Evolutionary conservation across 352 stramenopile genomes (phyloP).

Genomic region (Globisporangium paroecandrum): DNA sequence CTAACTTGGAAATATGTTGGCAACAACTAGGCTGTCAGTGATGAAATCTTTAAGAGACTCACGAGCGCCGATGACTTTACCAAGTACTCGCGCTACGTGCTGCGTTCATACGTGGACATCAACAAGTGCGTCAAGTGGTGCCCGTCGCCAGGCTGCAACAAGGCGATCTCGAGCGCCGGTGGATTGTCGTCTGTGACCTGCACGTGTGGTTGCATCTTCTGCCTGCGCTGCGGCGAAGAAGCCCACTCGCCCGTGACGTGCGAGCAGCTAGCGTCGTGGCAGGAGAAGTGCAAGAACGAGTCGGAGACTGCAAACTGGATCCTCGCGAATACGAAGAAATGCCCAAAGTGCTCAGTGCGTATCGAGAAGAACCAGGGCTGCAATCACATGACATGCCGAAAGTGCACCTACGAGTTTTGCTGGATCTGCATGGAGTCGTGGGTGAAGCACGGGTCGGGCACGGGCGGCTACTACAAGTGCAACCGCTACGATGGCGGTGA

Average conservation of each 20-base stretch:
- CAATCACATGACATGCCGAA: constrained; percentile 99
- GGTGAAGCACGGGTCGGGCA: constrained; percentile 94
- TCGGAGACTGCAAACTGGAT: constrained; percentile 99
- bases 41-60: constrained; percentile 70
- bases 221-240: constrained; percentile 95
- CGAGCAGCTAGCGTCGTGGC: constrained; percentile 91
- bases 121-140: constrained; percentile 97
- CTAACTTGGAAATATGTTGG: not conserved
- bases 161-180: constrained; percentile 88
- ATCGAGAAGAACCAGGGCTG: constrained; percentile 99
- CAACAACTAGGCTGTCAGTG: constrained; percentile 45
- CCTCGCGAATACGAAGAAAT: constrained; percentile 99
- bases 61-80: constrained; percentile 65
- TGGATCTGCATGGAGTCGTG: constrained; percentile 98
- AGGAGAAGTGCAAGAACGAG: constrained; percentile 97
- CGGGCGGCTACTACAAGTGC: constrained; percentile 99
- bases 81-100: constrained; percentile 91
- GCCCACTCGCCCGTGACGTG: constrained; percentile 94
- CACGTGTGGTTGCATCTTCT: constrained; percentile 87
- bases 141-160: constrained; percentile 94
- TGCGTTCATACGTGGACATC: constrained; percentile 98
- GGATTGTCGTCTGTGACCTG: constrained; percentile 78
- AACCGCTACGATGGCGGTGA: constrained; percentile 93
- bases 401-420: constrained; percentile 96
- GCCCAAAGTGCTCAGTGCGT: constrained; percentile 96